Evolutionary conservation across 352 stramenopile species (phyloP), one percentile per base, ranked within the genome.

Genomic region (Blastocystis sp.): DNA sequence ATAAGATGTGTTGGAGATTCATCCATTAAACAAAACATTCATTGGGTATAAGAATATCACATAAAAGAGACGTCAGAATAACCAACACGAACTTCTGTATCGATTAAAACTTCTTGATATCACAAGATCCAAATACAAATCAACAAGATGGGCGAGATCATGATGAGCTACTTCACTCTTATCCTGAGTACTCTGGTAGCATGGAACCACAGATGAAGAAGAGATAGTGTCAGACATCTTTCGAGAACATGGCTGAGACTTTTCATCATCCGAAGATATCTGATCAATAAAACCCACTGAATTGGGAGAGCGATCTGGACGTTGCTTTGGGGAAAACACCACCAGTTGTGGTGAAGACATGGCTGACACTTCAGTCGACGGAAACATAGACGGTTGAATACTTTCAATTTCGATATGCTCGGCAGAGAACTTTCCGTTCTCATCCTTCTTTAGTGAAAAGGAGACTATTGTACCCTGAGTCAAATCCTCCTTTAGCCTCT

Each of bases 361-460:
- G 3, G 39, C 9, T 9, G 39, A 46, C 39, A 46, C 2, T 9
- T 46, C 39, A 46, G 39, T 46, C 9, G 39, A 46, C 3, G 39
- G 9, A 2, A 46, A 46, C 39, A 46, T 46, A 9, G 39, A 49
- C 4, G 69, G 32, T 35, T 52, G 69, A 12, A 29, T 21, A n/a
- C 21, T n/a, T 37, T 59, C 43, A 35, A 80, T 80, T 80, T 80
- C 69, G 42, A 80, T 80, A n/a, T 80, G 32, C 21, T 59, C 46
- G n/a, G 69, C 69, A 39, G 46, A 80, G 49, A 80, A 63, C 49
- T 80, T 80, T 27, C 69, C 69, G 19, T n/a, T 63, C 0, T 39
- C 29, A 61, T 80, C 69, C 16, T 57, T 27, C 42, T n/a, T 52
- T 14, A 80, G 14, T 32, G 69, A 46, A 63, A 80, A 80, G 37